Evolutionary conservation across 352 stramenopile species (phyloP), one percentile per base, ranked within the genome.

Genomic region (Pythium apleroticum): DNA sequence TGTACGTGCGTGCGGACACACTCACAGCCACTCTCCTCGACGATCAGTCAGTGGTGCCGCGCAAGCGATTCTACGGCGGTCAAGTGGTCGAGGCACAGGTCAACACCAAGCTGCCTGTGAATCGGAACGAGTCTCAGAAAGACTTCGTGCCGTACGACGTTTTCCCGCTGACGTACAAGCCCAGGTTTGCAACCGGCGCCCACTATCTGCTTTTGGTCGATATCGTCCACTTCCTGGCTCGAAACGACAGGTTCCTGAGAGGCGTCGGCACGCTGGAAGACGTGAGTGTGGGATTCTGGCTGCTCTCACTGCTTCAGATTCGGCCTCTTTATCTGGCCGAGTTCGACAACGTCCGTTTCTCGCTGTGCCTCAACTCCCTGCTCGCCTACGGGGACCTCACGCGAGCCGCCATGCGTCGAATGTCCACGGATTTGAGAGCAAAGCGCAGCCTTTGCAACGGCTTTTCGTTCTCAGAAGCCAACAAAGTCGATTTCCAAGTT

Each of bases 271-370:
- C 58, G 0, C 63, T 89, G 28, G 81, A 90, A 49, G 80, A 89
- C 63, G 77, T 87, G 53, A 81, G 72, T 1, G 53, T 89, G 9
- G 69, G 71, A 30, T 50, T 37, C 14, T 60, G 53, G 53, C 24
- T 60, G 14, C 59, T 79, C 11, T 84, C 77, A 75, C 43, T 90
- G 57, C 50, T 82, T 0, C 67, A 84, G 41, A 70, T 88, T 0
- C 66, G 69, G 12, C 57, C 74, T 3, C 25, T 75, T 19, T 71
- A 88, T 52, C 30, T 81, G 0, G 30, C 64, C 12, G 27, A 55
- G 8, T 85, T 91, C 49, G 55, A 71, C 31, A 85, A 86, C 22
- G 46, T 86, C 14, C 71, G 65, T 1, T 60, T 75, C 4, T 25
- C 41, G 0, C 1, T 45, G 6, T 91, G 81, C 62, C 41, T 57